Conservation (phyloP, 257 asterid genomes). For the Lycium ferocissimum region DNA sequence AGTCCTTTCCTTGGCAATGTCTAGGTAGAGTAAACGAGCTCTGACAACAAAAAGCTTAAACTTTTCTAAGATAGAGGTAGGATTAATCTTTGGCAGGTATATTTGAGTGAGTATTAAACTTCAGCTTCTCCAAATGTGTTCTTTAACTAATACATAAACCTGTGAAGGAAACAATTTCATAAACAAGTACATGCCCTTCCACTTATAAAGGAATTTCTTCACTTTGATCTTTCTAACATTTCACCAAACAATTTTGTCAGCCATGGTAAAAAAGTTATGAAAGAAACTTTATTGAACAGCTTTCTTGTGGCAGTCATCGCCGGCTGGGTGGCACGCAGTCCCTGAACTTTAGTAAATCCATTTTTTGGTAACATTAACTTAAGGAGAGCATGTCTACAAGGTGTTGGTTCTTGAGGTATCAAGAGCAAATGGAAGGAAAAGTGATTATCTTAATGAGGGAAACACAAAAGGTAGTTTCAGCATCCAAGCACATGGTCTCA, state of each 20-base stretch:
- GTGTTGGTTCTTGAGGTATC: slow-evolving; percentile 1
- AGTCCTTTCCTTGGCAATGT: neutral
- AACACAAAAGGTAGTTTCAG: slow-evolving; percentile 3
- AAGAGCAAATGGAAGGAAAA: neutral
- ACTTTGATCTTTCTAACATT: slow-evolving; percentile 2
- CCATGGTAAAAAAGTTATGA: neutral
- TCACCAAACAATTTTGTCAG: slow-evolving; percentile 21
- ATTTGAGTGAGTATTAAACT: neutral
- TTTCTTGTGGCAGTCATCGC: neutral
- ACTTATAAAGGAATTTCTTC: neutral
- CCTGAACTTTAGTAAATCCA: neutral
- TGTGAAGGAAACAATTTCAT: neutral
- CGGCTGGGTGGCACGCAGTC: neutral
- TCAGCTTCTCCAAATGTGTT: slow-evolving; percentile 27
- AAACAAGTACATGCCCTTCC: neutral
- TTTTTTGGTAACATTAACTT: slow-evolving; percentile 9
- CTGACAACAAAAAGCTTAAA: slow-evolving; percentile 1
- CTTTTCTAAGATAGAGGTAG: neutral
- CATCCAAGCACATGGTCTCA: neutral
- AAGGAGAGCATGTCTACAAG: neutral
- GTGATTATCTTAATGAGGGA: neutral
- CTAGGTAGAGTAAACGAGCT: neutral
- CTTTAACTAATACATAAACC: slow-evolving; percentile 4
- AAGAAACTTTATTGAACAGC: neutral
- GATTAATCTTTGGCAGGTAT: neutral